Evolutionary conservation across 2,329 filamentous ascomycete genomes (phyloP).

Genomic region (Arthrinium phaeospermum): DNA sequence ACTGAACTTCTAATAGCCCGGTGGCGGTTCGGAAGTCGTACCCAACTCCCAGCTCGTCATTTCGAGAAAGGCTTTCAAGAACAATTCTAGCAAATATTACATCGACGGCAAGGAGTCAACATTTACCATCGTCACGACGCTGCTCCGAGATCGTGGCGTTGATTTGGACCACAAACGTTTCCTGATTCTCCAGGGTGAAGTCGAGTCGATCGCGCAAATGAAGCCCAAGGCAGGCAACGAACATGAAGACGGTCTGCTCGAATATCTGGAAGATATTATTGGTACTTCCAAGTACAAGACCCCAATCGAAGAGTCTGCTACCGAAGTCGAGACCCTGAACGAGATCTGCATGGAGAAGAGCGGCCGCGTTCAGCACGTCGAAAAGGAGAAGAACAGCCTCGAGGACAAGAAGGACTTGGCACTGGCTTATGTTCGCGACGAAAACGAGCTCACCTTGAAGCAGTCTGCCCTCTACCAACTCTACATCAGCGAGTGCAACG

Average conservation of each 20-base stretch:
- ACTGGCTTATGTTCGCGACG: conserved; percentile 84
- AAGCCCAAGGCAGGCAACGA: conserved; percentile 95
- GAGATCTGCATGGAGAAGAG: conserved; percentile 96
- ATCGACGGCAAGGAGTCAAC: conserved; percentile 90
- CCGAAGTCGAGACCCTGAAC: conserved; percentile 90
- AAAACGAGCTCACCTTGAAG: conserved; percentile 90
- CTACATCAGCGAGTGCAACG: conserved; percentile 84
- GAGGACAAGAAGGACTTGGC: conserved; percentile 98
- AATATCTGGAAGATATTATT: conserved; percentile 98
- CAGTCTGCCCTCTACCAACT: conserved; percentile 93
- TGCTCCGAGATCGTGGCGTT: conserved; percentile 86
- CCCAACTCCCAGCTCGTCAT: conserved; percentile 86
- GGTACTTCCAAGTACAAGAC: conserved; percentile 98
- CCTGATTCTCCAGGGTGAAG: conserved; percentile 94
- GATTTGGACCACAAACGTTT: conserved; percentile 99
- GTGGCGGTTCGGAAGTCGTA: conserved; percentile 75
- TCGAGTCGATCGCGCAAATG: conserved; percentile 99
- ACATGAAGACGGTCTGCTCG: conserved; percentile 92
- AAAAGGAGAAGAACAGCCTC: conserved; percentile 91
- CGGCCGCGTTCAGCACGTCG: conserved; percentile 92
- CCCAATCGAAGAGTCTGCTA: conserved; percentile 91
- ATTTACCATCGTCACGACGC: conserved; percentile 87
- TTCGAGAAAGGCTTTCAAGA: conserved; percentile 93
- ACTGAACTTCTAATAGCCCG: conserved; percentile 55
- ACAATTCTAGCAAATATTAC: conserved; percentile 98